A percentile compares a stretch with the other conserved stretches of the same genome.
Evolutionary conservation across 1,284 basidiomycete genomes (phyloP).

Genomic region (Sanghuangporus weigelae): DNA sequence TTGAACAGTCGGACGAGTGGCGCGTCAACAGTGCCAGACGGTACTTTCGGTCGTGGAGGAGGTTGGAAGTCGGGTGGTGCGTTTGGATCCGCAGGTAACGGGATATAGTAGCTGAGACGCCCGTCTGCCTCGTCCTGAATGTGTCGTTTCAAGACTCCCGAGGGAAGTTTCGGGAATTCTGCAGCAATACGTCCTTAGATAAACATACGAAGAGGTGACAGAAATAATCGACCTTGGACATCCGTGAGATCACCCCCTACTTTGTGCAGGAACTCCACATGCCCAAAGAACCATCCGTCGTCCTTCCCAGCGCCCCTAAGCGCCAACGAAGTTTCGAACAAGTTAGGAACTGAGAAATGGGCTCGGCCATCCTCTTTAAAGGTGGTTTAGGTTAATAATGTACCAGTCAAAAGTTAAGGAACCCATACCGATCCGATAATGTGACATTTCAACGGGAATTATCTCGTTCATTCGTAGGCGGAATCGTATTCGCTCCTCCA

Average conservation of each 20-base stretch:
- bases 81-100: slow-evolving; percentile 36
- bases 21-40: slow-evolving; percentile 58
- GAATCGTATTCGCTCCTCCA: slow-evolving; percentile 74
- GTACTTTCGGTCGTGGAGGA: slow-evolving; percentile 49
- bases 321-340: slow-evolving; percentile 77
- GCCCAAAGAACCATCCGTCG: slow-evolving; percentile 80
- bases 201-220: neutral
- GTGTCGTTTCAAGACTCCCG: slow-evolving; percentile 57
- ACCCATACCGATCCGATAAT: slow-evolving; percentile 59
- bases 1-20: slow-evolving; percentile 78
- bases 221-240: slow-evolving; percentile 48
- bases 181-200: slow-evolving; percentile 4
- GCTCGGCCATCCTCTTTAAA: slow-evolving; percentile 67
- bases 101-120: slow-evolving; percentile 57
- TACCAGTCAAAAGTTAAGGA: slow-evolving; percentile 4
- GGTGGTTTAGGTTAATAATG: slow-evolving; percentile 18
- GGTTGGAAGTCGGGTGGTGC: slow-evolving; percentile 39
- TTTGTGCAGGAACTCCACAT: slow-evolving; percentile 72
- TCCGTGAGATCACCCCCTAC: slow-evolving; percentile 67
- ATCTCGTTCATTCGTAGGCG: slow-evolving; percentile 71
- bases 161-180: slow-evolving; percentile 70
- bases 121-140: slow-evolving; percentile 69
- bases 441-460: slow-evolving; percentile 70
- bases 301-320: slow-evolving; percentile 59
- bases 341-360: slow-evolving; percentile 62